phyloP scores from a whole-genome alignment of 106 monocot genomes.

The Hemerocallis citrina region DNA sequence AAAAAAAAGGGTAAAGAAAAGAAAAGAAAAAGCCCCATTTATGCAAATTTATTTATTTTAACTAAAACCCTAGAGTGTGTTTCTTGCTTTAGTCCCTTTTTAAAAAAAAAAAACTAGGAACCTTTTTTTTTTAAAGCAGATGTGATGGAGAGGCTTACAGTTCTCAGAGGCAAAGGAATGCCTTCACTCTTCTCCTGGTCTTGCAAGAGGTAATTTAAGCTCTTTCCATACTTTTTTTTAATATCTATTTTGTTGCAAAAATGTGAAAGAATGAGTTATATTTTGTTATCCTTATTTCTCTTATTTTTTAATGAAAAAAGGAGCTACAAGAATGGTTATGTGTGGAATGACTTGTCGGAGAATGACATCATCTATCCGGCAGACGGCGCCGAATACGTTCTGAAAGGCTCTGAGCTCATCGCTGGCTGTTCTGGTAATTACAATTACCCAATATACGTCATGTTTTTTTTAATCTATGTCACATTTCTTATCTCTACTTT shows the following conservation, averaged over 20 bases:
- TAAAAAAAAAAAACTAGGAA: too few species aligned
- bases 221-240: not conserved
- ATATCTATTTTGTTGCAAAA: not conserved
- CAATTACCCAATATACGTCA: too few species aligned
- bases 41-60: too few species aligned
- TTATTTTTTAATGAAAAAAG: constrained; percentile 13
- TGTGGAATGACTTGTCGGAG: constrained; percentile 87
- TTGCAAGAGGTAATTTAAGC: constrained; percentile 60
- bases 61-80: too few species aligned
- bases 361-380: constrained; percentile 73
- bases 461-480: too few species aligned
- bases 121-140: constrained; percentile 42
- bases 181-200: constrained; percentile 84
- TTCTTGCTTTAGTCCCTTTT: too few species aligned
- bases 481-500: too few species aligned
- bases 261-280: not conserved
- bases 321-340: constrained; percentile 90
- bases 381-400: constrained; percentile 80
- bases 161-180: constrained; percentile 75
- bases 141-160: constrained; percentile 58
- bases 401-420: constrained; percentile 89
- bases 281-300: not conserved
- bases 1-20: too few species aligned
- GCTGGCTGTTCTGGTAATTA: constrained; percentile 15
- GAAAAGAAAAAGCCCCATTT: too few species aligned